A percentile compares a stretch with the other conserved stretches of the same genome.
These are phyloP conservation scores for Colletotrichum tropicale DNA, from an alignment of 2,329 filamentous ascomycete genomes.

Conservation along the genomic window DNA sequence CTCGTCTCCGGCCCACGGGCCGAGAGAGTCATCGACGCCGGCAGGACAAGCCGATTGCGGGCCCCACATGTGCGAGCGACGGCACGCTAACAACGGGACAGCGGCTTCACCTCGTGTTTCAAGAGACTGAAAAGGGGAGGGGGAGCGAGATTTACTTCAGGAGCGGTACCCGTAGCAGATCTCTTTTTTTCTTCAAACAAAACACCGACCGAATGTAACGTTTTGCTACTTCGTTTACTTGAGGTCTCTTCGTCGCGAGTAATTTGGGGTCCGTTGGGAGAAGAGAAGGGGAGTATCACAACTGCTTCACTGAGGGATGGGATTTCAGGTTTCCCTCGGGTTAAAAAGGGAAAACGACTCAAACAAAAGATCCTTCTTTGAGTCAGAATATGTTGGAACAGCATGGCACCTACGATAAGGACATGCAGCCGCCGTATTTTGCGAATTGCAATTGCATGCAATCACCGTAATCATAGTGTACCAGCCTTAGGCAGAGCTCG, in stretches of 20 bases:
- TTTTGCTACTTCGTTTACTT: neutral
- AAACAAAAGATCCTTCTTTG: neutral
- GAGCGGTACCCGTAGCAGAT: neutral
- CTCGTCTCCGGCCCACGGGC: constrained; percentile 15
- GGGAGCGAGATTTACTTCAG: neutral
- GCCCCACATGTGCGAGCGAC: neutral
- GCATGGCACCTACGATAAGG: neutral
- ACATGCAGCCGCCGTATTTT: neutral
- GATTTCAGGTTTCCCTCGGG: neutral
- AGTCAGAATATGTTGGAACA: neutral
- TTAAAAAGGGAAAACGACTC: neutral
- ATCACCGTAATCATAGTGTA: neutral
- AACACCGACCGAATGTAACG: neutral
- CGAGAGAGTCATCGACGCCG: constrained; percentile 15
- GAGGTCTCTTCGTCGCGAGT: neutral
- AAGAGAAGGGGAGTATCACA: neutral
- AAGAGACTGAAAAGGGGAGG: neutral
- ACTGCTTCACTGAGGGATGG: neutral
- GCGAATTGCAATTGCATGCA: neutral
- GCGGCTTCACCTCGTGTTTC: constrained; percentile 1
- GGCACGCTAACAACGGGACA: neutral
- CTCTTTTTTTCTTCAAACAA: neutral
- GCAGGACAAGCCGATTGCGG: constrained; percentile 4
- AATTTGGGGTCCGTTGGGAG: neutral
- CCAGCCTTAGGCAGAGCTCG: neutral